Percentiles rank a stretch among this genome's conserved stretches.
These are phyloP conservation scores for Eucalyptus camaldulensis DNA, from an alignment of 345 rosid species.

Conservation along the genomic window DNA sequence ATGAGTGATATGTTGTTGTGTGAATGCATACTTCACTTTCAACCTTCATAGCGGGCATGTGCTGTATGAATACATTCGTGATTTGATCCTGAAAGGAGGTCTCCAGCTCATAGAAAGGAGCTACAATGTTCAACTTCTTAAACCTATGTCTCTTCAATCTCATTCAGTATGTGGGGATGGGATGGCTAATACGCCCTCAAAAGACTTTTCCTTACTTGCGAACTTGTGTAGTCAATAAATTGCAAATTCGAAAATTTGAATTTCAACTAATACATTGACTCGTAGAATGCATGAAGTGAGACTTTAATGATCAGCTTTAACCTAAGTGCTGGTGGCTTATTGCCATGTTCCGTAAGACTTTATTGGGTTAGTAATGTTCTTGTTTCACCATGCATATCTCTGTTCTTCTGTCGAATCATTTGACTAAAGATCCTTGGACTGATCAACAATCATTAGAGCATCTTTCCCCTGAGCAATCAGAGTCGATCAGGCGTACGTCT, in stretches of 20 bases:
- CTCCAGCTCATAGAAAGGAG: background rate
- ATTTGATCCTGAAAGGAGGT: background rate
- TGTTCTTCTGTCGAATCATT: background rate
- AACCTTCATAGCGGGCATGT: background rate
- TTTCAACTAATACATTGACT: background rate
- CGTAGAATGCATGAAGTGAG: background rate
- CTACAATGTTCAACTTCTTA: background rate
- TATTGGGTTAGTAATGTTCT: background rate
- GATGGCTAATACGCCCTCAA: background rate
- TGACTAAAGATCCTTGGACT: background rate
- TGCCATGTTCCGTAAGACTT: background rate
- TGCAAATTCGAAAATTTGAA: background rate
- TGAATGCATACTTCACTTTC: background rate
- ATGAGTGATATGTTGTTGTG: background rate
- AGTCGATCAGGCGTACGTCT: background rate
- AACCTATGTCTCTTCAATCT: background rate
- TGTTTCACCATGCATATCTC: background rate
- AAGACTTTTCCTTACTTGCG: background rate
- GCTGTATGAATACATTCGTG: background rate
- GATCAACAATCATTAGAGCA: background rate
- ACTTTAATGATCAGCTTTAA: background rate
- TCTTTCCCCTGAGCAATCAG: background rate
- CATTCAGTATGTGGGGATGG: background rate
- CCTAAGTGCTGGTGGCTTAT: background rate
- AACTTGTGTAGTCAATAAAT: background rate